Percentiles rank a stretch among this genome's conserved stretches.
Conservation (phyloP, 176 grass and related monocot species). For the Secale cereale region DNA sequence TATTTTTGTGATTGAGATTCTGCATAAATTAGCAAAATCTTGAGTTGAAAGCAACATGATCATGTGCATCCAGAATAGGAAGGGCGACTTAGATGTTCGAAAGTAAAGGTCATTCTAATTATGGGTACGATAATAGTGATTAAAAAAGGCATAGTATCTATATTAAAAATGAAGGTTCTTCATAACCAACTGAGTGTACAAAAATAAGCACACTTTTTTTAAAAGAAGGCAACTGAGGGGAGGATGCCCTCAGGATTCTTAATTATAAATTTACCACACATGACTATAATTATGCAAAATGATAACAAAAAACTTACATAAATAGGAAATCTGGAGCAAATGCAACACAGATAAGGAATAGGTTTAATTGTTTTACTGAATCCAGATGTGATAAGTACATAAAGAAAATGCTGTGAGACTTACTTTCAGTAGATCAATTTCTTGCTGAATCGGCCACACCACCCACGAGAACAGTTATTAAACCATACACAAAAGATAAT, state of each 20-base stretch:
- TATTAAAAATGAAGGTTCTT: slow-evolving; percentile 3
- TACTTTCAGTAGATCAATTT: slow-evolving; percentile 99
- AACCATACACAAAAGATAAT: slow-evolving; percentile 38
- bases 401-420: slow-evolving; percentile 12
- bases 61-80: neutral
- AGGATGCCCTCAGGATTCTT: neutral
- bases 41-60: neutral
- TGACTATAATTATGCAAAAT: neutral
- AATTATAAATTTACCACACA: slow-evolving; percentile 3
- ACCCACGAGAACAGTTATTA: slow-evolving; percentile 21
- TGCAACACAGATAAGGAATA: slow-evolving; percentile 7
- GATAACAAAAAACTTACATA: neutral
- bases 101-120: neutral
- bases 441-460: slow-evolving; percentile 73
- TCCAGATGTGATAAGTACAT: neutral
- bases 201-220: neutral
- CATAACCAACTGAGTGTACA: neutral
- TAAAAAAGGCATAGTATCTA: neutral
- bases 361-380: neutral
- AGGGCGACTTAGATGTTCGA: neutral
- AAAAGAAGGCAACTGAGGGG: neutral
- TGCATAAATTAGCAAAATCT: slow-evolving; percentile 37
- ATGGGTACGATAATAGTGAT: neutral
- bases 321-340: neutral
- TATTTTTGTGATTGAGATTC: slow-evolving; percentile 99